Conservation (phyloP, 148 eudicot species). For the Salicornia ramosissima region DNA sequence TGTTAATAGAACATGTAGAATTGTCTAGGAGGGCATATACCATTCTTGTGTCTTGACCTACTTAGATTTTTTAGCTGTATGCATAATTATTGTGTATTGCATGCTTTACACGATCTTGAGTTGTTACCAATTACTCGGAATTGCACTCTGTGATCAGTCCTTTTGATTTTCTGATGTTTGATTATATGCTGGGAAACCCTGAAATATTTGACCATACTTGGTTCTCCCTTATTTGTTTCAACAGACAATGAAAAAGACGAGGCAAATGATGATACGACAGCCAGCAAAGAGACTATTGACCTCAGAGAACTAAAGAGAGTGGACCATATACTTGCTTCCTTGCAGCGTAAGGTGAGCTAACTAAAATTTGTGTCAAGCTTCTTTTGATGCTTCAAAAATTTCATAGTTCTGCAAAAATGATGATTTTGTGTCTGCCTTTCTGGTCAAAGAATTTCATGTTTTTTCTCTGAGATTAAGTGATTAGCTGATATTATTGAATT, state of each 20-base stretch:
- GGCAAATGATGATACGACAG: conserved; percentile 40
- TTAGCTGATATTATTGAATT: not conserved
- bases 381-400: not conserved
- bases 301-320: conserved; percentile 72
- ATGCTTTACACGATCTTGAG: not conserved
- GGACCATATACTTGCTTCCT: conserved; percentile 65
- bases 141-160: too few species aligned
- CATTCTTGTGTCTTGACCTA: not conserved
- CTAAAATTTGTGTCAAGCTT: not conserved
- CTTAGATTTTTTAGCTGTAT: not conserved
- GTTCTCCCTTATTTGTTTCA: conserved; percentile 19
- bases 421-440: not conserved
- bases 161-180: not conserved
- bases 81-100: not conserved
- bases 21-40: not conserved
- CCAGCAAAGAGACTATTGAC: conserved; percentile 61
- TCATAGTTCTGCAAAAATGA: conserved; percentile 7
- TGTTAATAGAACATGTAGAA: not conserved
- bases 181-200: not conserved
- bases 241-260: conserved; percentile 62
- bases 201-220: not conserved
- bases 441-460: not conserved
- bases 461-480: not conserved
- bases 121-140: not conserved
- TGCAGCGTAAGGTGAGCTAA: conserved; percentile 76